Conservation (phyloP, 345 rosid genomes). For the Sisymbrium altissimum region DNA sequence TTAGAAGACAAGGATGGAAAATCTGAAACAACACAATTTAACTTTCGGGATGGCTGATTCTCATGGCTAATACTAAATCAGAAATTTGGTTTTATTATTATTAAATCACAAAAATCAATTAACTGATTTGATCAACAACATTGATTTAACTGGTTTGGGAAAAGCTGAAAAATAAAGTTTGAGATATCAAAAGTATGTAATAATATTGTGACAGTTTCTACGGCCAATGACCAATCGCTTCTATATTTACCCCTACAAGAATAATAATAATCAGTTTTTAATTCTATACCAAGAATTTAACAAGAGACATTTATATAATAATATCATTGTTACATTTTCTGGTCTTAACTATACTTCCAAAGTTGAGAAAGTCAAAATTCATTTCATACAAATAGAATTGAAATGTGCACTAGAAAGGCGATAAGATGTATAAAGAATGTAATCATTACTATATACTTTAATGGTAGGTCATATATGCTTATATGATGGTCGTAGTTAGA, state of each 20-base stretch:
- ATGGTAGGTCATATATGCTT: conserved; percentile 15
- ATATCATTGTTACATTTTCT: not conserved
- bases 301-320: not conserved
- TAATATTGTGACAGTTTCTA: not conserved
- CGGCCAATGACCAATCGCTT: not conserved
- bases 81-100: not conserved
- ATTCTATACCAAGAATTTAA: not conserved
- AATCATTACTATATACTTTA: not conserved
- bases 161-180: not conserved
- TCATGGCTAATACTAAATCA: not conserved
- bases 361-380: not conserved
- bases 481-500: not conserved
- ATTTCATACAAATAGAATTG: not conserved
- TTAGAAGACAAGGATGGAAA: not conserved
- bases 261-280: not conserved
- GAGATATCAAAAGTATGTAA: not conserved
- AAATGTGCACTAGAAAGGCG: not conserved
- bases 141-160: not conserved
- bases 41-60: not conserved
- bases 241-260: not conserved
- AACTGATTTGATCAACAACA: not conserved
- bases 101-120: not conserved
- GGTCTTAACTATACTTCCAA: not conserved
- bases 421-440: not conserved
- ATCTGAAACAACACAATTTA: not conserved